A percentile compares a stretch with the other conserved stretches of the same genome.
These are phyloP conservation scores for Lathyrus aphaca DNA, from an alignment of 306 rosid species.

Conservation along the genomic window DNA sequence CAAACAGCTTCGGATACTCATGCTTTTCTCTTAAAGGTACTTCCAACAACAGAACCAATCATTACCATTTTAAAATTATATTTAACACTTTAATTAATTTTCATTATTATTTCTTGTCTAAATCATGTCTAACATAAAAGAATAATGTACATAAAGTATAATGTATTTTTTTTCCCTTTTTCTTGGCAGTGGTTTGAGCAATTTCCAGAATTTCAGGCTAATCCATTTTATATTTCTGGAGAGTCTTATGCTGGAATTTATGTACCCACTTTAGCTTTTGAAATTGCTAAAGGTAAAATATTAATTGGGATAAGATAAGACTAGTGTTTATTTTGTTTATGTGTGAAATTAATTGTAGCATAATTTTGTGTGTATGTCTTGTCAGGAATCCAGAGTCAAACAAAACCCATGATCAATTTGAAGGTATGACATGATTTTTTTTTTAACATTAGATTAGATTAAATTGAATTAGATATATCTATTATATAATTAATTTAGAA, in stretches of 20 bases:
- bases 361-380: slow-evolving; percentile 13
- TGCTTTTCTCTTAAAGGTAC: slow-evolving; percentile 75
- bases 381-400: slow-evolving; percentile 54
- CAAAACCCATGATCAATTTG: slow-evolving; percentile 60
- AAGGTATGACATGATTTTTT: slow-evolving; percentile 49
- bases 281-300: slow-evolving; percentile 58
- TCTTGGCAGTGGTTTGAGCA: slow-evolving; percentile 69
- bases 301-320: not conserved
- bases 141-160: not conserved
- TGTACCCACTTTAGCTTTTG: slow-evolving; percentile 73
- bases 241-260: slow-evolving; percentile 87
- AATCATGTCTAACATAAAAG: not conserved
- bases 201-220: slow-evolving; percentile 67
- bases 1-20: slow-evolving; percentile 81
- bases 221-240: slow-evolving; percentile 73
- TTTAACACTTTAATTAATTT: not conserved
- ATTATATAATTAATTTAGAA: no score
- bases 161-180: not conserved
- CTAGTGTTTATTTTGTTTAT: not conserved
- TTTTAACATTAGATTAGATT: not conserved
- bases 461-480: no score
- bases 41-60: not conserved
- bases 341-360: not conserved
- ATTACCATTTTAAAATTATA: slow-evolving; percentile 1
- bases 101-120: slow-evolving; percentile 10